phyloP scores from a whole-genome alignment of 2,329 filamentous ascomycete genomes.

The Cladosporium sp. region DNA sequence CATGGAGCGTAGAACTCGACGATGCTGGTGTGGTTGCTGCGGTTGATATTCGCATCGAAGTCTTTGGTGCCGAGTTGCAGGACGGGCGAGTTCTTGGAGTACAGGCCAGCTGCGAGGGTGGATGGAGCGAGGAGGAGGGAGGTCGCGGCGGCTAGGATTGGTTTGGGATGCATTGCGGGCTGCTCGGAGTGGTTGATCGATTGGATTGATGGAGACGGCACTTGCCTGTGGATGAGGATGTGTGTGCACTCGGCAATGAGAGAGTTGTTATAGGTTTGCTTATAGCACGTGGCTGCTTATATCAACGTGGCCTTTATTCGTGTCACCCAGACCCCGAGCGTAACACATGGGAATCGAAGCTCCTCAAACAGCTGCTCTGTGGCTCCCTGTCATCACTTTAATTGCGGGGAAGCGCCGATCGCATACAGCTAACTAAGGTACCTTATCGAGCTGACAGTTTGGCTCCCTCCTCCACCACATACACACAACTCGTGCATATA shows the following conservation, averaged over 20 bases:
- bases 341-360: not conserved
- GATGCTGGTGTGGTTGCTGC: conserved; percentile 75
- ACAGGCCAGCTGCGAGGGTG: conserved; percentile 69
- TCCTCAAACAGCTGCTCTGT: not conserved
- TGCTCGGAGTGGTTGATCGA: not conserved
- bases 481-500: not conserved
- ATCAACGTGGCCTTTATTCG: conserved; percentile 14
- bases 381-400: not conserved
- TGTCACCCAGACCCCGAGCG: not conserved
- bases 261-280: not conserved
- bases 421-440: not conserved
- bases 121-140: conserved; percentile 67
- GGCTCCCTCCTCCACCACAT: not conserved
- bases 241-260: not conserved
- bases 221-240: conserved; percentile 3
- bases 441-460: not conserved
- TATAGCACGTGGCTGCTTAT: not conserved
- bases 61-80: conserved; percentile 76
- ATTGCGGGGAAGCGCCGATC: conserved; percentile 2
- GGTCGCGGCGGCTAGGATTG: conserved; percentile 54
- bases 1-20: conserved; percentile 86
- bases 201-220: not conserved
- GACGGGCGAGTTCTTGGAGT: conserved; percentile 83
- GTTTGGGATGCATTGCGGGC: conserved; percentile 19
- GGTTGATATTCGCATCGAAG: conserved; percentile 79